phyloP scores from a whole-genome alignment of 768 basidiomycete genomes.

The Porphyrellus cyaneotinctus region DNA sequence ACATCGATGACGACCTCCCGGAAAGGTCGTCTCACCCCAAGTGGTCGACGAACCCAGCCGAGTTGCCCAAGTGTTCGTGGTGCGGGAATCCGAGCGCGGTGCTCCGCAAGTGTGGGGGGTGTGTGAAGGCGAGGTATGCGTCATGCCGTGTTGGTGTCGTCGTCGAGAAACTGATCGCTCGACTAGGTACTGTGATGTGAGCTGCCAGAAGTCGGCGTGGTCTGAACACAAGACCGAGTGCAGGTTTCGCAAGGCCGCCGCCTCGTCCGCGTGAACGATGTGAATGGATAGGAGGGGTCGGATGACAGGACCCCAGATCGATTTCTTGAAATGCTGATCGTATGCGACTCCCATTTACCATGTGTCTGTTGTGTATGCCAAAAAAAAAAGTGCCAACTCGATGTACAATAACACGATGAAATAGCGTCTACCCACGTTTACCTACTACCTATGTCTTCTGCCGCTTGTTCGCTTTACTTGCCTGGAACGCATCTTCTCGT shows the following conservation, averaged over 20 bases:
- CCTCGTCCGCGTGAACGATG: background rate
- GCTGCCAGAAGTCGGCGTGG: slow-evolving; percentile 16
- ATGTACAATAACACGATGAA: slow-evolving; percentile 8
- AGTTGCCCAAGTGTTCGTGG: slow-evolving; percentile 57
- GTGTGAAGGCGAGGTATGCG: slow-evolving; percentile 38
- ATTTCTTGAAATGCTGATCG: background rate
- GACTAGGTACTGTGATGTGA: slow-evolving; percentile 13
- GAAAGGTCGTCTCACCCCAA: slow-evolving; percentile 39
- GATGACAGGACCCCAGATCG: background rate
- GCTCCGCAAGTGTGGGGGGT: slow-evolving; percentile 49
- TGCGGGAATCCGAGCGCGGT: slow-evolving; percentile 61
- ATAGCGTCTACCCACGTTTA: background rate
- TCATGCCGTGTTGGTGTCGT: background rate
- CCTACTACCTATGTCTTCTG: slow-evolving; percentile 20
- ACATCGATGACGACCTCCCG: slow-evolving; percentile 29
- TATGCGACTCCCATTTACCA: background rate
- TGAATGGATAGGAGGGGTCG: background rate
- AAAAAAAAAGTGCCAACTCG: background rate
- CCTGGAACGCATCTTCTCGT: slow-evolving; percentile 61
- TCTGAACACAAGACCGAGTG: slow-evolving; percentile 14
- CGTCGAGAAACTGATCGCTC: background rate
- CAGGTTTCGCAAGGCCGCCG: slow-evolving; percentile 1
- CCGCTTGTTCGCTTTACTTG: slow-evolving; percentile 54
- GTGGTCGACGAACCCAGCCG: slow-evolving; percentile 46
- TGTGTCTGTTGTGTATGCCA: background rate